Percentiles rank a stretch among this genome's conserved stretches.
phyloP scores from a whole-genome alignment of 768 basidiomycete species.

The Mycena rosella region DNA sequence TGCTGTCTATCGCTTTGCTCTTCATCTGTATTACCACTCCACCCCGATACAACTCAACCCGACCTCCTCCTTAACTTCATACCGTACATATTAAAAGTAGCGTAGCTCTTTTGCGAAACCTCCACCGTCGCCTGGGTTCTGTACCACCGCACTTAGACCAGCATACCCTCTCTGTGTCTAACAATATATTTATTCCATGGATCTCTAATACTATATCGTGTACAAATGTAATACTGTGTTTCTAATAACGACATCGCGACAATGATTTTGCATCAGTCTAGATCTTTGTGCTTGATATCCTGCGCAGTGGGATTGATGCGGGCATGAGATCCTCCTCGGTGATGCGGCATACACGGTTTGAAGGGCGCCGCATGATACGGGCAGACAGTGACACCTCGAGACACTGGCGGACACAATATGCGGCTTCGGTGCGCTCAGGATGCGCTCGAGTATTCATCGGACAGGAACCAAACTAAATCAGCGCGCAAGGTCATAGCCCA shows the following conservation, averaged over 20 bases:
- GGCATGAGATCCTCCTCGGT: background rate
- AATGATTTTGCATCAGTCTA: conserved; percentile 6
- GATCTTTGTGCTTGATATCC: background rate
- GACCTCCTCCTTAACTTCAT: conserved; percentile 18
- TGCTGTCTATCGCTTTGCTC: conserved; percentile 30
- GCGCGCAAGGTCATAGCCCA: background rate
- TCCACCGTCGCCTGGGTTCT: conserved; percentile 28
- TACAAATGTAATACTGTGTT: conserved; percentile 21
- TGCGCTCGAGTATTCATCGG: background rate
- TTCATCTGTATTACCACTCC: conserved; percentile 39
- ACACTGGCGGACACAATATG: too few species aligned
- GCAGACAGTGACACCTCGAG: too few species aligned
- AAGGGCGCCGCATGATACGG: too few species aligned
- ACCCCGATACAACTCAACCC: conserved; percentile 22
- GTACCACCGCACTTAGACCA: conserved; percentile 35
- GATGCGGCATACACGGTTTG: conserved; percentile 5
- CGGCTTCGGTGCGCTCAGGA: too few species aligned
- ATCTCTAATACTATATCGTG: conserved; percentile 17
- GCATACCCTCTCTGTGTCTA: conserved; percentile 37
- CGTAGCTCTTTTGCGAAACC: conserved; percentile 32
- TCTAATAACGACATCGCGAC: conserved; percentile 10
- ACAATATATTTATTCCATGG: conserved; percentile 39
- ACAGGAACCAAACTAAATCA: background rate
- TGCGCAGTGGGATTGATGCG: conserved; percentile 14
- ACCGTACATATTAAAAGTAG: conserved; percentile 39